Percentiles rank a stretch among this genome's conserved stretches.
Conservation (phyloP, 1,284 basidiomycete genomes). For the Naganishia sp. region DNA sequence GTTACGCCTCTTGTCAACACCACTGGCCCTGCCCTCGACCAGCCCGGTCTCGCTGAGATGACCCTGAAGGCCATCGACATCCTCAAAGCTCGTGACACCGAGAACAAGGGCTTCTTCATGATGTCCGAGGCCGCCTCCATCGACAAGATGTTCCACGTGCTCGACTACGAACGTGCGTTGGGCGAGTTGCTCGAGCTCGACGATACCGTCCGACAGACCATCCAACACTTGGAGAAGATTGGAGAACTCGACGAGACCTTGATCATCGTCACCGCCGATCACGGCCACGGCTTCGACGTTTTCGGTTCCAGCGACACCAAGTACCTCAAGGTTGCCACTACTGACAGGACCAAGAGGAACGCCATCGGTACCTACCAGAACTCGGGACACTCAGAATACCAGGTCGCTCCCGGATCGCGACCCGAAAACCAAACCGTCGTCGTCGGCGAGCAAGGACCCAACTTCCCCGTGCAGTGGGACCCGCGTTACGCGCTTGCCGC, state of each 20-base stretch:
- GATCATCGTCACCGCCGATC: constrained; percentile 55
- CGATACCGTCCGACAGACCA: constrained; percentile 52
- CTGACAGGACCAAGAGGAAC: constrained; percentile 50
- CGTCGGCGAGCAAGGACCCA: constrained; percentile 41
- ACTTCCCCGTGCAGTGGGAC: constrained; percentile 54
- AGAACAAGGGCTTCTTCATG: constrained; percentile 48
- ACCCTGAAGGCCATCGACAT: constrained; percentile 56
- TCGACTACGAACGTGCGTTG: constrained; percentile 53
- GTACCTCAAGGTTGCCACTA: constrained; percentile 46
- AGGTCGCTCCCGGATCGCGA: constrained; percentile 32
- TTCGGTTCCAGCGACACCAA: constrained; percentile 51
- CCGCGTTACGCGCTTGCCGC: constrained; percentile 41
- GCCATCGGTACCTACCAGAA: constrained; percentile 50
- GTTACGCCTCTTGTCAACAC: constrained; percentile 24
- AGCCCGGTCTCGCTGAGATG: constrained; percentile 56
- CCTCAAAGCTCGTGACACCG: constrained; percentile 46
- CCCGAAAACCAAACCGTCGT: constrained; percentile 48
- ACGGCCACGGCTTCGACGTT: constrained; percentile 51
- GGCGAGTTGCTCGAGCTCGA: constrained; percentile 57
- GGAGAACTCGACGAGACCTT: constrained; percentile 55
- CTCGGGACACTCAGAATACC: constrained; percentile 41
- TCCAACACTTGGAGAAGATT: constrained; percentile 53
- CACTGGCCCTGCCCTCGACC: constrained; percentile 45
- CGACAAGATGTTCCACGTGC: constrained; percentile 55
- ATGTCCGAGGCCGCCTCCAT: constrained; percentile 55